These are phyloP conservation scores for Colletotrichum noveboracense DNA, from an alignment of 2,329 filamentous ascomycete species.

Conservation along the genomic window DNA sequence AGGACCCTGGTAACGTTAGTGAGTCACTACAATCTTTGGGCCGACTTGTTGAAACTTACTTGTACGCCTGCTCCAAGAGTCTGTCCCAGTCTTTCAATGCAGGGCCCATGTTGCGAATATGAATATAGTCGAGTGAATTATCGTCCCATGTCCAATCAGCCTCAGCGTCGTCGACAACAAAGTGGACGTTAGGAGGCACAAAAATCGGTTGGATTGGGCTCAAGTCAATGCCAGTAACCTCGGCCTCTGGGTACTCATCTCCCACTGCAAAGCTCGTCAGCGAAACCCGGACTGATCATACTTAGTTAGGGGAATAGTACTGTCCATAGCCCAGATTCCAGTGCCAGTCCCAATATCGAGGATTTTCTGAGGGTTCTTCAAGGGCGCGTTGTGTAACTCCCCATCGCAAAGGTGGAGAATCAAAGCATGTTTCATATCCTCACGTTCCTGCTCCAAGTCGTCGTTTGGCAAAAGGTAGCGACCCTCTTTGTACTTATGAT, in stretches of 20 bases:
- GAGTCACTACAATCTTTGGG: too few relatives aligned
- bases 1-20: neutral
- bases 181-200: conserved; percentile 26
- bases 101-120: conserved; percentile 61
- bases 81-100: conserved; percentile 59
- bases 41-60: conserved; percentile 19
- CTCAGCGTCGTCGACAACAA: conserved; percentile 50
- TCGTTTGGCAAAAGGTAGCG: conserved; percentile 28
- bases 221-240: conserved; percentile 28
- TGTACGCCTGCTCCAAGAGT: conserved; percentile 44
- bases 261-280: conserved; percentile 43
- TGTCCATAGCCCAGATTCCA: conserved; percentile 64
- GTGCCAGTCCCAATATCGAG: conserved; percentile 64
- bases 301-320: conserved; percentile 26
- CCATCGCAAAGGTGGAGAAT: conserved; percentile 38
- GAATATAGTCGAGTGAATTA: conserved; percentile 64
- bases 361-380: conserved; percentile 48
- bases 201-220: conserved; percentile 27
- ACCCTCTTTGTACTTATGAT: conserved; percentile 39
- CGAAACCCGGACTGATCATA: too few relatives aligned
- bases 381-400: conserved; percentile 34
- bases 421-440: conserved; percentile 59
- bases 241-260: conserved; percentile 60
- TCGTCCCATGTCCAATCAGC: conserved; percentile 35
- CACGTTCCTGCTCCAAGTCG: conserved; percentile 56